phyloP scores from a whole-genome alignment of 106 monocot species.

The Allium fistulosum region DNA sequence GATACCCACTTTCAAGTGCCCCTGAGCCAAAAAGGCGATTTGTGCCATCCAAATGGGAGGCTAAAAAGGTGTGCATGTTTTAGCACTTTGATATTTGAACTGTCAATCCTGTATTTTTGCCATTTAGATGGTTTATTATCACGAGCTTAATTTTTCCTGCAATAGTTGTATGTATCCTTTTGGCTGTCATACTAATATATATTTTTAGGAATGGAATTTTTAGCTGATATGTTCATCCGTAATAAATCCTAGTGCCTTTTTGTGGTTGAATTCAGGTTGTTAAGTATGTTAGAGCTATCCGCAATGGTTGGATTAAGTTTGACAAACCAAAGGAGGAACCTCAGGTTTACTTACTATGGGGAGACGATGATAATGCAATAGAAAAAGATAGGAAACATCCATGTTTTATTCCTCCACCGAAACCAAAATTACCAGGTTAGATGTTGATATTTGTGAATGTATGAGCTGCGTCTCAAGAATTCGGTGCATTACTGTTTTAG shows the following conservation, averaged over 20 bases:
- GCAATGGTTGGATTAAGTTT: constrained; percentile 85
- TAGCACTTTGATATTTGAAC: not conserved
- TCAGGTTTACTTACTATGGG: constrained; percentile 65
- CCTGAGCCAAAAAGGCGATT: constrained; percentile 99
- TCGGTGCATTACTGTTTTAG: too few species aligned
- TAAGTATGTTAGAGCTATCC: constrained; percentile 80
- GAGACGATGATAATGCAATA: constrained; percentile 56
- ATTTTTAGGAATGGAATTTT: not conserved
- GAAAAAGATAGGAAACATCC: constrained; percentile 64
- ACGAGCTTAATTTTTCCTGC: too few species aligned
- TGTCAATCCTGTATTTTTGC: not conserved
- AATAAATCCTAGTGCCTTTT: not conserved
- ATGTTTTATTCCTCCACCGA: constrained; percentile 85
- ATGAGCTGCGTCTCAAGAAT: too few species aligned
- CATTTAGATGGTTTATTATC: too few species aligned
- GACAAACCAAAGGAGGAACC: constrained; percentile 84
- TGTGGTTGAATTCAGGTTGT: constrained; percentile 42
- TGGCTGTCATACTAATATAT: not conserved
- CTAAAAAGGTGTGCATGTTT: constrained; percentile 53
- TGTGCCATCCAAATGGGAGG: constrained; percentile 93
- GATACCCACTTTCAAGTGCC: constrained; percentile 82
- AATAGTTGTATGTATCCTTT: too few species aligned
- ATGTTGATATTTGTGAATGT: too few species aligned
- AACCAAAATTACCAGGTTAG: constrained; percentile 77
- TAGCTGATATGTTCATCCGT: not conserved